Evolutionary conservation across 805 yeast species (phyloP).

Genomic region (Wickerhamiella azyma): DNA sequence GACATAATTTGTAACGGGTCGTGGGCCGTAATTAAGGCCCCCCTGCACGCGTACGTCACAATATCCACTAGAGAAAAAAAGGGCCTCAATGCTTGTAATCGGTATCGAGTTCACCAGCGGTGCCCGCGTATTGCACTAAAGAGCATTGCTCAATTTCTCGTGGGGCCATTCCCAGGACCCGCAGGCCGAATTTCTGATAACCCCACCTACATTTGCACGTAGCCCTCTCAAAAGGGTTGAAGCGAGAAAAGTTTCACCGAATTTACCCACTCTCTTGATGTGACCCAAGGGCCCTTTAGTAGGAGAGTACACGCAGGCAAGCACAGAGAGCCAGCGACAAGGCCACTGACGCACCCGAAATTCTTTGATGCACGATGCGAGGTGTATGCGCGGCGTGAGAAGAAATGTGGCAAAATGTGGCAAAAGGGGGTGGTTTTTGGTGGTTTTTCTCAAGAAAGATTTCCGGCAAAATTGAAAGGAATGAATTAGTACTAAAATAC

Average conservation of each 20-base stretch:
- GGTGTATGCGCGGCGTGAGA: not conserved
- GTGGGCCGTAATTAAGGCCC: not conserved
- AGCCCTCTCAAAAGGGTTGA: conserved; percentile 20
- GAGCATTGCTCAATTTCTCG: conserved; percentile 20
- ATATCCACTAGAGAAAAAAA: too few species aligned
- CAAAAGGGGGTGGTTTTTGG: too few species aligned
- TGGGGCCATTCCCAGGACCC: conserved; percentile 22
- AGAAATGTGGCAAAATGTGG: conserved; percentile 1
- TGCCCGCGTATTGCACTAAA: conserved; percentile 24
- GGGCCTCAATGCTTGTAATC: conserved; percentile 18
- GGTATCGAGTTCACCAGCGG: conserved; percentile 22
- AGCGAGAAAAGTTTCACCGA: conserved; percentile 21
- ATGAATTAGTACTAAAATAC: not conserved
- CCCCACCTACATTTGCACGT: conserved; percentile 23
- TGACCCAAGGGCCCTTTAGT: conserved; percentile 5
- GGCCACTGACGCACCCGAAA: conserved; percentile 7
- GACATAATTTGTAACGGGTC: not conserved
- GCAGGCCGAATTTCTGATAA: conserved; percentile 21
- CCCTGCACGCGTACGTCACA: too few species aligned
- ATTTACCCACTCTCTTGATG: conserved; percentile 23
- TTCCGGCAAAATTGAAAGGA: too few species aligned
- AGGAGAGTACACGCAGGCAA: conserved; percentile 22
- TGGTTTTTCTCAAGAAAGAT: too few species aligned
- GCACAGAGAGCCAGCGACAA: conserved; percentile 14
- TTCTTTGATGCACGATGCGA: not conserved